phyloP scores from a whole-genome alignment of 1,284 basidiomycete genomes.

The Inonotus hispidus region DNA sequence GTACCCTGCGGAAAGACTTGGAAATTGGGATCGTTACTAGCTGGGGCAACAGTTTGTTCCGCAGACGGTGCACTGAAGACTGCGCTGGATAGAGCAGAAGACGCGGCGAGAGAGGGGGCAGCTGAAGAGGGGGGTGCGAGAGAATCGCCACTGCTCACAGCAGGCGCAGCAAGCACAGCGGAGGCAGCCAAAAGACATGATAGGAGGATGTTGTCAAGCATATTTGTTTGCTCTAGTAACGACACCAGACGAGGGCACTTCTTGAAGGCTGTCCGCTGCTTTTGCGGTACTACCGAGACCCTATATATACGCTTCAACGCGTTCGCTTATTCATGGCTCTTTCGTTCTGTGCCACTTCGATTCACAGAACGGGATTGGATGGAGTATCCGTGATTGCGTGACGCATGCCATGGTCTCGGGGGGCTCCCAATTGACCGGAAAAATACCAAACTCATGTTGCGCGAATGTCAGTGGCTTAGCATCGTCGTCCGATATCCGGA shows the following conservation, averaged over 20 bases:
- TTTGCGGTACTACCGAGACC: not conserved
- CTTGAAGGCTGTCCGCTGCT: not conserved
- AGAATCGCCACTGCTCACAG: not conserved
- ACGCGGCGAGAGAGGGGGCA: not conserved
- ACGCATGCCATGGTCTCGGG: not conserved
- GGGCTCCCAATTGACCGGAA: not conserved
- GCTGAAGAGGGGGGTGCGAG: not conserved
- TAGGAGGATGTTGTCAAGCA: slow-evolving; percentile 4
- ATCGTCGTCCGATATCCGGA: not conserved
- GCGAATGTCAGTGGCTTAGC: not conserved
- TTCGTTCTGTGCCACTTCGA: not conserved
- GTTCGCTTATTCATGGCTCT: not conserved
- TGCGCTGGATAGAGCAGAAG: slow-evolving; percentile 6
- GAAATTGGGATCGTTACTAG: slow-evolving; percentile 47
- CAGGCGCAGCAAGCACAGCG: slow-evolving; percentile 6
- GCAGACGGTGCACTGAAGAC: slow-evolving; percentile 9
- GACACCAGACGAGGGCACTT: not conserved
- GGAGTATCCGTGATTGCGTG: not conserved
- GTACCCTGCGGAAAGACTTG: slow-evolving; percentile 34
- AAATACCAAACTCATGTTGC: not conserved
- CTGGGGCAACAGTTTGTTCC: slow-evolving; percentile 38
- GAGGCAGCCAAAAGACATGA: slow-evolving; percentile 7
- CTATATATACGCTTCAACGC: not conserved
- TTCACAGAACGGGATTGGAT: not conserved
- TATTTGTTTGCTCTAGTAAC: not conserved